These are phyloP conservation scores for Amylostereum areolatum DNA, from an alignment of 1,284 basidiomycete genomes.

Conservation along the genomic window DNA sequence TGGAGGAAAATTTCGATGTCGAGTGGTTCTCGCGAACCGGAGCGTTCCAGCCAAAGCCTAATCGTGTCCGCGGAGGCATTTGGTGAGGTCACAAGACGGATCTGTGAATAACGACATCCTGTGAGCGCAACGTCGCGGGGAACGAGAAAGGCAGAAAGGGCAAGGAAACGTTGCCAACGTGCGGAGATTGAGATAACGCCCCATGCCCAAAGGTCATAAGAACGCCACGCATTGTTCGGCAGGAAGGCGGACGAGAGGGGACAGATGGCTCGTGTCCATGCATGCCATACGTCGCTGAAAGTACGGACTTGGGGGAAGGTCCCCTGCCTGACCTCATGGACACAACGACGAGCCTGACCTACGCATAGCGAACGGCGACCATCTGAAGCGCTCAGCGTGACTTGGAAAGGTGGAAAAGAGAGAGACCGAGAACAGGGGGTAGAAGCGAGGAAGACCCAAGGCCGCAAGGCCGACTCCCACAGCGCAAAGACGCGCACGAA, in stretches of 20 bases:
- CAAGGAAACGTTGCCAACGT: conserved; percentile 9
- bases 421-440: conserved; percentile 6
- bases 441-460: conserved; percentile 6
- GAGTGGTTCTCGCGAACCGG: conserved; percentile 57
- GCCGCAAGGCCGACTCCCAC: conserved; percentile 7
- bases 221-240: no score
- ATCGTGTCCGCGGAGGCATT: conserved; percentile 68
- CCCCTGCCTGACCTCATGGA: no score
- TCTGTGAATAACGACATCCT: conserved; percentile 30
- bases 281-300: no score
- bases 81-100: conserved; percentile 65
- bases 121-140: no score
- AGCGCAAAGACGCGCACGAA: conserved; percentile 1
- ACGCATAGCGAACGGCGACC: no score
- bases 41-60: conserved; percentile 72
- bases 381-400: no score
- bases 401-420: no score
- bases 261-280: no score
- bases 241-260: no score
- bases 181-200: not conserved
- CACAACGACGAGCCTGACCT: no score
- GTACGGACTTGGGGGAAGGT: no score
- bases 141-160: conserved; percentile 2
- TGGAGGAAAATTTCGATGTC: conserved; percentile 74
- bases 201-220: not conserved